Base-by-base conservation (phyloP, 192 early-diverging fungal species). In the Coemansia sp. region DNA sequence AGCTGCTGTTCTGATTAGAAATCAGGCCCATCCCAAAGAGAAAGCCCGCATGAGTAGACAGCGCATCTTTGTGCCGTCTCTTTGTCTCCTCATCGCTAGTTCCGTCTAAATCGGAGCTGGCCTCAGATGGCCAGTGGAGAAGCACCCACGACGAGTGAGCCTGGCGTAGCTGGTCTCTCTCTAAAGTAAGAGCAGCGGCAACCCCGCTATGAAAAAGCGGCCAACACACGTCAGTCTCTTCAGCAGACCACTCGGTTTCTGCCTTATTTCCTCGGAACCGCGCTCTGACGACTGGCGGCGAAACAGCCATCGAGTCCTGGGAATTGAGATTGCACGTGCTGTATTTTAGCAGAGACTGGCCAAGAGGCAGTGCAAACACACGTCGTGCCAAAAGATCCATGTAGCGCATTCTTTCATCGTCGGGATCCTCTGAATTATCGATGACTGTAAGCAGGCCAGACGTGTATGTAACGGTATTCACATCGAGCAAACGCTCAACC, bases 171-270 rank as follows among this genome's bases (percentile, higher is more conserved):
- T 86, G 84, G 18, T 83, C 77, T 1, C 84, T 74, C 7, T 86
- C 83, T 10, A 97, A 86, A 5, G 87, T 77, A 6, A 97, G 81
- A 6, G 89, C 94, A 1, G 88, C 84, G 19, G 92, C 88, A 1
- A 94, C 94, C 4, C 95, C 96, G 60, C 91, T 89, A 73, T 98
- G 94, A 66, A 98, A 98, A 19, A 89, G 79, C 4, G 94, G 89
- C 95, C 95, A 97, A 62, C 87, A 83, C 18, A 87, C 41, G 22
- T 84, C 87, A 13, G 48, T 36, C 12, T 66, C 68, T 8, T 18
- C 69, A 4, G 64, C 22, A 5, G 61, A 42, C 78, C 78, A 81
- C 8, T 32, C 45, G 0, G 67, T 68, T 6, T 83, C 69, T 7
- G 86, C 71, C 46, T 85, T 87, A 19, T 85, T 48, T 0, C 93